Percentiles rank a stretch among this genome's conserved stretches.
phyloP scores from a whole-genome alignment of 164 flowering plant genomes.

The Echeveria elegans region DNA sequence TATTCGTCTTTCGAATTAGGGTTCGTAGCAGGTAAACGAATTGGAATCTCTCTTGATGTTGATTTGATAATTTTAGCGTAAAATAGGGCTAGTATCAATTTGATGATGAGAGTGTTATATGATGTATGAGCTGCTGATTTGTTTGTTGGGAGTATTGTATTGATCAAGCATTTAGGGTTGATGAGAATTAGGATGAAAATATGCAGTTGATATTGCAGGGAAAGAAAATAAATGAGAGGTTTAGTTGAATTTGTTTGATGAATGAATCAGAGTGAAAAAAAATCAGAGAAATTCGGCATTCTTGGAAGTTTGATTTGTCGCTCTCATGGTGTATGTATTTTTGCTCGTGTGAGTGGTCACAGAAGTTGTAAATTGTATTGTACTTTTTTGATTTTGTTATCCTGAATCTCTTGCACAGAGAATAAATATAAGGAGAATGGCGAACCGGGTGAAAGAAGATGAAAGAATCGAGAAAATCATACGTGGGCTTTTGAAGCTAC shows the following conservation, averaged over 20 bases:
- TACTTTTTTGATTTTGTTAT: background rate
- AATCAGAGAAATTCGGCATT: background rate
- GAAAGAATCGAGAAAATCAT: constrained; percentile 39
- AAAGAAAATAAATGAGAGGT: no score
- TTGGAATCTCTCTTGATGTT: background rate
- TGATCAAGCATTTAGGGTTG: no score
- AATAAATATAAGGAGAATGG: constrained; percentile 13
- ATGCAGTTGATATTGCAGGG: no score
- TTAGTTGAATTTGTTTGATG: background rate
- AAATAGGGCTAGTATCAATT: no score
- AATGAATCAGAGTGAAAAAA: background rate
- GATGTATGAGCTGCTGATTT: no score
- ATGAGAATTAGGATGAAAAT: no score
- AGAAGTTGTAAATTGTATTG: background rate
- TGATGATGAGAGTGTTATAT: no score
- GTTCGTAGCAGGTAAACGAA: background rate
- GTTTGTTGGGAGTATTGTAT: no score
- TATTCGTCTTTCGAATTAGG: background rate
- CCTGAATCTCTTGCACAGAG: background rate
- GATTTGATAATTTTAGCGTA: background rate
- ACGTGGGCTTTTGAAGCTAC: constrained; percentile 42
- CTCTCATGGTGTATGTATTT: background rate
- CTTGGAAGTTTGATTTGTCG: background rate
- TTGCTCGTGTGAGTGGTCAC: background rate
- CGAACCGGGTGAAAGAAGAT: constrained; percentile 33